Base-by-base conservation (phyloP, 1,139 yeast genomes). In the Scheffersomyces quercinus region DNA sequence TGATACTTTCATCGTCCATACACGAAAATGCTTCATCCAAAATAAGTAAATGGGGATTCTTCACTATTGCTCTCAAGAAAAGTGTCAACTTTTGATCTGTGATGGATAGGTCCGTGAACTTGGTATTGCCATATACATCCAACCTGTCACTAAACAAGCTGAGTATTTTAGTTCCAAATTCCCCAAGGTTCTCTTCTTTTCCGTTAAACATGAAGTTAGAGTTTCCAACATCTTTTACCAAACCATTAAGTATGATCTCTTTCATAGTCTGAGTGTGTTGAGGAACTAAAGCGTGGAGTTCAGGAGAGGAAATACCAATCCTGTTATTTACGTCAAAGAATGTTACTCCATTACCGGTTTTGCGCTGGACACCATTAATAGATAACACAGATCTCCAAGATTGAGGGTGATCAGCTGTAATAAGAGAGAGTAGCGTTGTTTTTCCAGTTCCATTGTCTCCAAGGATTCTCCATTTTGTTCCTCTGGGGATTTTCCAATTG, bases 391-490 rank as follows among this genome's bases (percentile, higher is more conserved):
- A 77, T 53, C 82, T 83, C 98, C 98, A 93, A 1, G 97, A 84
- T 62, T 93, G 97, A 0, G 99, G 99, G 59, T 93, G 99, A 56
- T 93, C 99, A 2, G 96, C 93, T 0, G 97, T 89, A 31, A 93
- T 73, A 35, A 93, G 64, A 1, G 97, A 83, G 13, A 93, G 65
- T 14, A 93, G 65, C 0, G 99, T 93, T 3, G 97, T 87, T 59
- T 93, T 93, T 1, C 99, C 99, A 0, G 95, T 77, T 1, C 99
- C 99, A 54, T 93, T 93, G 49, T 83, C 81, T 5, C 99, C 99
- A 43, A 85, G 71, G 33, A 93, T 75, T 59, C 95, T 91, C 96
- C 97, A 90, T 55, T 80, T 84, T 20, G 89, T 86, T 2, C 96
- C 96, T 28, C 70, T 70, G 3, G 73, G 70, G 7, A 90, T 83